Percentiles rank a stretch among this genome's conserved stretches.
These are phyloP conservation scores for Gliomastix tumulicola DNA, from an alignment of 2,329 filamentous ascomycete genomes.

Conservation along the genomic window DNA sequence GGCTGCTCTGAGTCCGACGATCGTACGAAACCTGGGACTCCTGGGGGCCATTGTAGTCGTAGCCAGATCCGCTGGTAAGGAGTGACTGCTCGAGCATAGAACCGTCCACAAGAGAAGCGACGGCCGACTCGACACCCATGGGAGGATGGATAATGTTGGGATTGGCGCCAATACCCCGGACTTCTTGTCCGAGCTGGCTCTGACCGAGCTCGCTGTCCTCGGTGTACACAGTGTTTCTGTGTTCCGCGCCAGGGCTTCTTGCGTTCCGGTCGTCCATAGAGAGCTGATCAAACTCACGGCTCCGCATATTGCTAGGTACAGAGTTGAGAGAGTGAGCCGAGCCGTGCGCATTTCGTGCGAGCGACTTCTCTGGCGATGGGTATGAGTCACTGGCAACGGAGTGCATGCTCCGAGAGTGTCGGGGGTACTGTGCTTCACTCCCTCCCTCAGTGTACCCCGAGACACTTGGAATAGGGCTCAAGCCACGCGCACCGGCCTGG, in stretches of 20 bases:
- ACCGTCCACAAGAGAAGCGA: slow-evolving; percentile 79
- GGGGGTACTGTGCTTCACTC: slow-evolving; percentile 48
- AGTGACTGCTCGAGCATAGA: slow-evolving; percentile 63
- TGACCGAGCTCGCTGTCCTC: slow-evolving; percentile 52
- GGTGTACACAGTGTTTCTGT: slow-evolving; percentile 41
- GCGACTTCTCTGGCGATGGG: slow-evolving; percentile 55
- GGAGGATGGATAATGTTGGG: slow-evolving; percentile 69
- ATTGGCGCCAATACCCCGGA: slow-evolving; percentile 65
- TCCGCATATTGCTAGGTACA: slow-evolving; percentile 31
- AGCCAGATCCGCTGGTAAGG: slow-evolving; percentile 52
- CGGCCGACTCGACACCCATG: slow-evolving; percentile 75
- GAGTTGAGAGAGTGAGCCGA: slow-evolving; percentile 25
- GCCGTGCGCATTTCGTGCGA: slow-evolving; percentile 20
- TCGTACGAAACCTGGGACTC: slow-evolving; percentile 28
- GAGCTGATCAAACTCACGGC: slow-evolving; percentile 47
- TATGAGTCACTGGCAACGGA: slow-evolving; percentile 41
- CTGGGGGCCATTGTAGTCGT: slow-evolving; percentile 33
- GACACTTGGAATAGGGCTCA: slow-evolving; percentile 89
- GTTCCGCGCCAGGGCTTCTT: slow-evolving; percentile 51
- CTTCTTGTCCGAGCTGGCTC: slow-evolving; percentile 58
- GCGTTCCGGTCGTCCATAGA: slow-evolving; percentile 39
- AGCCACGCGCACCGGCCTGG: slow-evolving; percentile 59
- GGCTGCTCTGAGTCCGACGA: slow-evolving; percentile 20
- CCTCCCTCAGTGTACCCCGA: slow-evolving; percentile 75
- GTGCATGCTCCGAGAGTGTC: slow-evolving; percentile 48